Evolutionary conservation across 805 yeast species (phyloP).

Genomic region (Candida vaughaniae): DNA sequence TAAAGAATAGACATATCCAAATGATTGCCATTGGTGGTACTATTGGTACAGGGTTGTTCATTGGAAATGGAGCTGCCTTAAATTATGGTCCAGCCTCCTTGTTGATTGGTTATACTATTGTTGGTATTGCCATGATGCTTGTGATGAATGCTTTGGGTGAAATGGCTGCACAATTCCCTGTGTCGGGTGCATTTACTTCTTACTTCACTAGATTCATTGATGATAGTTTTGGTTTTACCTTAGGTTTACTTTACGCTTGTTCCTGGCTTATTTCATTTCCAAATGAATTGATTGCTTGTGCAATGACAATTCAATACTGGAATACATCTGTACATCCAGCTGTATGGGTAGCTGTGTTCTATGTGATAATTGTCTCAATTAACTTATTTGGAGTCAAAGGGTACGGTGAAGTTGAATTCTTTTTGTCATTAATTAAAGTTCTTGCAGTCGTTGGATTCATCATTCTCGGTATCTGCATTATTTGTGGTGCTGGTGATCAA

Average conservation of each 20-base stretch:
- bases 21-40: conserved; percentile 68
- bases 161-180: conserved; percentile 49
- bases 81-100: conserved; percentile 42
- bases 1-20: conserved; percentile 50
- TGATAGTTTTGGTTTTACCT: conserved; percentile 36
- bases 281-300: conserved; percentile 37
- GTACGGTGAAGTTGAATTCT: conserved; percentile 37
- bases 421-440: conserved; percentile 31
- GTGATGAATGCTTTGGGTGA: conserved; percentile 65
- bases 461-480: conserved; percentile 32
- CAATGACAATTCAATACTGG: conserved; percentile 37
- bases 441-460: conserved; percentile 35
- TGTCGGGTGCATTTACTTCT: conserved; percentile 39
- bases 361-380: conserved; percentile 24
- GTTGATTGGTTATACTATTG: conserved; percentile 55
- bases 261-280: conserved; percentile 37
- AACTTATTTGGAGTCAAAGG: conserved; percentile 38
- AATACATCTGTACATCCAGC: conserved; percentile 29
- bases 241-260: conserved; percentile 33
- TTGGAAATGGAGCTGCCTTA: conserved; percentile 46
- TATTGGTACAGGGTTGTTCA: conserved; percentile 63
- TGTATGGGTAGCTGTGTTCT: conserved; percentile 37
- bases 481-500: conserved; percentile 35
- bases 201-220: conserved; percentile 36
- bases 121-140: conserved; percentile 54